Evolutionary conservation across 2,329 filamentous ascomycete species (phyloP), one percentile per base, ranked within the genome.

Genomic region (Diaporthe ampelina): DNA sequence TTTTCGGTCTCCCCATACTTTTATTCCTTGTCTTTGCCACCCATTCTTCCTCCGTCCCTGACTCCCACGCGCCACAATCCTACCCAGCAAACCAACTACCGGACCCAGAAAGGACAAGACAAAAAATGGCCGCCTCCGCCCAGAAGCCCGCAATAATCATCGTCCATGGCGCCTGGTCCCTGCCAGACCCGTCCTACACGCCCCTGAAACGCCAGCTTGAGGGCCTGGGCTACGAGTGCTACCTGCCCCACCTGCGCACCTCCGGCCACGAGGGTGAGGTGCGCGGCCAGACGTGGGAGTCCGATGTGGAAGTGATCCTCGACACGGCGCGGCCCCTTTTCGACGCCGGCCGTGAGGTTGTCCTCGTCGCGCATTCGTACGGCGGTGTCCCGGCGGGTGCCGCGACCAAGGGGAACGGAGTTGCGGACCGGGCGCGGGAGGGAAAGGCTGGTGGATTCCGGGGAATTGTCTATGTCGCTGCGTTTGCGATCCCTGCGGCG

Each of bases 391-490:
- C 63, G 15, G 63, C 8, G 7, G 63, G 63, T 15, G 48, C 63
- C 13, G 63, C 63, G 63, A 68, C 63, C 45, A 26, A 29, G n/a
- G 63, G 63, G 4, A 68, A 68, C 48, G 63, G 63, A n/a, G 63
- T 68, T n/a, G 63, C 45, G 63, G 63, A 68, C 2, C 32, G 63
- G n/a, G 63, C 63, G 32, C 3, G 13, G 8, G n/a, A 26, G 48
- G 63, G 63, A 0, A 68, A 68, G 48, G 1, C 32, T 3, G 63
- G 63, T 9, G 63, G 63, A 9, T 63, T 73, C 70, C 52, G 40
- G 56, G 37, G 50, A 29, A 71, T 71, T 13, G 45, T 77, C 10
- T 75, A 76, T 61, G 73, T 76, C 7, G 61, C 75, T 13, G 72
- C 74, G n/a, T 70, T 74, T 21, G 72, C 67, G 15, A 26, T 76